phyloP scores from a whole-genome alignment of 2,329 filamentous ascomycete genomes.

The Colletotrichum paranaense region DNA sequence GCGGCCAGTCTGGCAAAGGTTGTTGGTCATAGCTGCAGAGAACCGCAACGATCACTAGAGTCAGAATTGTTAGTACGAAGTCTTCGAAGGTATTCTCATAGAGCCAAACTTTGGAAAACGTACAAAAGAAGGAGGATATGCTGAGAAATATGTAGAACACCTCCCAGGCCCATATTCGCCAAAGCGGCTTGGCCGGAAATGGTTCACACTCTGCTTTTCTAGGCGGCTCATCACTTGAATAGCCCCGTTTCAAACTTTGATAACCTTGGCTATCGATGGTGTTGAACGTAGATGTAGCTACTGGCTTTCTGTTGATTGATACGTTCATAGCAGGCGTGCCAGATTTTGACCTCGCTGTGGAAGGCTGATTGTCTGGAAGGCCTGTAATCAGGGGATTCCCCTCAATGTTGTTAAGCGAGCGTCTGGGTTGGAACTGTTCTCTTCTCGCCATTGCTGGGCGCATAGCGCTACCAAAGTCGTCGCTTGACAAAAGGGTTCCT shows the following conservation, averaged over 20 bases:
- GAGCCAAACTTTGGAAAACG: neutral
- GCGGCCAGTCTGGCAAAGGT: slow-evolving; percentile 22
- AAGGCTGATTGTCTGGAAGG: neutral
- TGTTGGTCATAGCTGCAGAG: slow-evolving; percentile 3
- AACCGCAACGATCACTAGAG: neutral
- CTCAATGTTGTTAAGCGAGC: neutral
- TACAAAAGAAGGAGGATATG: neutral
- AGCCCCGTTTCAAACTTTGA: neutral
- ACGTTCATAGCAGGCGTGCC: neutral
- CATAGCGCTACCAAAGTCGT: neutral
- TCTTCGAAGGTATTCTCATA: too few relatives aligned
- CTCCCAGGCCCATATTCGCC: neutral
- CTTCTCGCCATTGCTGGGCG: neutral
- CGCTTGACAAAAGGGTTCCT: neutral
- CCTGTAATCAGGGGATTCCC: neutral
- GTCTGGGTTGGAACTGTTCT: neutral
- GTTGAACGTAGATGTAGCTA: neutral
- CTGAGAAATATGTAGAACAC: neutral
- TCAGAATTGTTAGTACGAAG: neutral
- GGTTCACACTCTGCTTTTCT: neutral
- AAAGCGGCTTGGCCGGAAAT: neutral
- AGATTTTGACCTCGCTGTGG: neutral
- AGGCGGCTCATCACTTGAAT: neutral
- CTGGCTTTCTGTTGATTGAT: neutral
- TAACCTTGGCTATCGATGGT: neutral